phyloP scores from a whole-genome alignment of 2,329 filamentous ascomycete genomes.

The Alternaria sp. region DNA sequence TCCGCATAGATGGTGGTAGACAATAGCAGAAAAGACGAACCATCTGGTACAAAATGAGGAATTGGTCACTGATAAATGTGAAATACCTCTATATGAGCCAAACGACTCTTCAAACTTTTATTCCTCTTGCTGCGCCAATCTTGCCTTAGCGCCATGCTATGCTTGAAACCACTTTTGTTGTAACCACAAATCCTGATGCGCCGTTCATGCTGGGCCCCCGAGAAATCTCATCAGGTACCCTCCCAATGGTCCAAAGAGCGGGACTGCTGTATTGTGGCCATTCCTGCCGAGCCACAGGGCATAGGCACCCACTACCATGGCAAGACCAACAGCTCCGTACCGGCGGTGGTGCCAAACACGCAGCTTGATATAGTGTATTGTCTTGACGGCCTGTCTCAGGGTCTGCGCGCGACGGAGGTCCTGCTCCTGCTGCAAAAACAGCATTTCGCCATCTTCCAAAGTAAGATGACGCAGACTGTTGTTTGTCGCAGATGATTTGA shows the following conservation, averaged over 20 bases:
- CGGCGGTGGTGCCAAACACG: slow-evolving; percentile 71
- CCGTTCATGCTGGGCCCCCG: slow-evolving; percentile 3
- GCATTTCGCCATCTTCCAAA: slow-evolving; percentile 68
- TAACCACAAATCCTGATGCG: neutral
- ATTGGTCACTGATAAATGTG: neutral
- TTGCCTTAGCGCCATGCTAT: slow-evolving; percentile 3
- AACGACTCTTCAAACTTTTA: neutral
- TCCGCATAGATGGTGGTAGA: neutral
- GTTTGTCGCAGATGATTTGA: slow-evolving; percentile 77
- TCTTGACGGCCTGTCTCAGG: slow-evolving; percentile 42
- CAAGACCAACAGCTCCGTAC: slow-evolving; percentile 61
- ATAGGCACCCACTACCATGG: slow-evolving; percentile 50
- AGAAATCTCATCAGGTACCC: slow-evolving; percentile 24
- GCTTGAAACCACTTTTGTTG: slow-evolving; percentile 10
- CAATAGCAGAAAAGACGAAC: neutral
- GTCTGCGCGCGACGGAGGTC: slow-evolving; percentile 73
- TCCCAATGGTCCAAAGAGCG: slow-evolving; percentile 22
- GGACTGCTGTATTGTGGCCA: slow-evolving; percentile 8
- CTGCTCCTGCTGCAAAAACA: slow-evolving; percentile 73
- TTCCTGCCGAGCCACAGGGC: slow-evolving; percentile 45
- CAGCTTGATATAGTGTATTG: slow-evolving; percentile 42
- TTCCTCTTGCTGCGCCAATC: neutral
- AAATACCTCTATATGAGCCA: neutral
- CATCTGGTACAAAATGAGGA: neutral
- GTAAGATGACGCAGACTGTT: slow-evolving; percentile 61